Evolutionary conservation across 768 basidiomycete species (phyloP).

Genomic region (Hebeloma cylindrosporum): DNA sequence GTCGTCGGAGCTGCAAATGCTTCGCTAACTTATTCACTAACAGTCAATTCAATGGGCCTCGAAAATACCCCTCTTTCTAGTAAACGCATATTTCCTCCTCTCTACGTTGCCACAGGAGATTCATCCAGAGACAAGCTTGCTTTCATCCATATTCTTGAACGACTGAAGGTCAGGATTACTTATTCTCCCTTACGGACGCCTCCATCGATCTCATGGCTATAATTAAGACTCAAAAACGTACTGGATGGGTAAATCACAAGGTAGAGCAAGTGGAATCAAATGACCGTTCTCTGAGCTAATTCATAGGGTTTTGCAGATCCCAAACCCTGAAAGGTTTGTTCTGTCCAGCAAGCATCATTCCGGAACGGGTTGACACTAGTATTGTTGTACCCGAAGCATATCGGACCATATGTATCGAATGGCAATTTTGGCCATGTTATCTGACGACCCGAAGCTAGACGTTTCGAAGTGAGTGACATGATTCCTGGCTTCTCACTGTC

Average conservation of each 20-base stretch:
- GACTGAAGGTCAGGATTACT: constrained; percentile 65
- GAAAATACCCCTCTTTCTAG: neutral
- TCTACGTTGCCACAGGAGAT: constrained; percentile 56
- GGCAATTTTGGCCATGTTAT: constrained; percentile 91
- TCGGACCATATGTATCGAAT: constrained; percentile 98
- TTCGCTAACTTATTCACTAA: neutral
- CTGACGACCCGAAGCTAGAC: constrained; percentile 71
- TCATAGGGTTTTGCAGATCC: constrained; percentile 52
- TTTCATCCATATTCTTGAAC: constrained; percentile 87
- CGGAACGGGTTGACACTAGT: neutral
- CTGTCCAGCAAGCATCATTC: neutral
- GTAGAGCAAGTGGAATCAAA: constrained; percentile 36
- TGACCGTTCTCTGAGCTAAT: neutral
- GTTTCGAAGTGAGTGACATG: constrained; percentile 58
- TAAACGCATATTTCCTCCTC: constrained; percentile 48
- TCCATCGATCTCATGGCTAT: neutral
- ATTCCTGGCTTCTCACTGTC: neutral
- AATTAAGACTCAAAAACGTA: constrained; percentile 92
- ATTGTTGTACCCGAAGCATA: constrained; percentile 49
- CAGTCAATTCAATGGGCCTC: neutral
- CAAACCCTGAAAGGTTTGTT: constrained; percentile 86
- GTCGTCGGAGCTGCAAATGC: too few species aligned
- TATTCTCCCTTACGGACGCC: neutral
- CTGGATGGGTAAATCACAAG: constrained; percentile 89
- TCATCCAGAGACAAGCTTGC: constrained; percentile 69